These are phyloP conservation scores for Vitis rotundifolia DNA, from an alignment of 164 flowering plant species.

Conservation along the genomic window DNA sequence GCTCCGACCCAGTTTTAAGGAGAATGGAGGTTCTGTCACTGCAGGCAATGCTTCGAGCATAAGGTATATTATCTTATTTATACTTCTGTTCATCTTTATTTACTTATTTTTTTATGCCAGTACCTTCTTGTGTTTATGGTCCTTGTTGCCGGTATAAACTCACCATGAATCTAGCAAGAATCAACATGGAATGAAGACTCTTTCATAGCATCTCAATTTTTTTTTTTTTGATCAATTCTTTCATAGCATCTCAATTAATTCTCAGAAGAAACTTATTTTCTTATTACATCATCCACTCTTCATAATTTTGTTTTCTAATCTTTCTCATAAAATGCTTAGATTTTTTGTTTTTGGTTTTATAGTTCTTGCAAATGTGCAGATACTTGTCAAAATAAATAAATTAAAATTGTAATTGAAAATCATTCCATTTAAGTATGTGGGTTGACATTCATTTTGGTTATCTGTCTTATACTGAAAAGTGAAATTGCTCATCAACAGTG, in stretches of 20 bases:
- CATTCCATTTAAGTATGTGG: background rate
- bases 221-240: too few relatives aligned
- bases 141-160: too few relatives aligned
- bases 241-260: too few relatives aligned
- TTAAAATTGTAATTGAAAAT: background rate
- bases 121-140: background rate
- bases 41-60: conserved; percentile 98
- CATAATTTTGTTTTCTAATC: too few relatives aligned
- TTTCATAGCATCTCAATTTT: too few relatives aligned
- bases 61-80: conserved; percentile 43
- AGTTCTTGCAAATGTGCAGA: background rate
- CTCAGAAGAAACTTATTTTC: too few relatives aligned
- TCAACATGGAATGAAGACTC: too few relatives aligned
- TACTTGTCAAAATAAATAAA: background rate
- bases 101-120: background rate
- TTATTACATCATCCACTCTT: too few relatives aligned
- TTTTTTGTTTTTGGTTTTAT: background rate
- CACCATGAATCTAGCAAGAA: too few relatives aligned
- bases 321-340: background rate
- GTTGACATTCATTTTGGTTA: conserved; percentile 1
- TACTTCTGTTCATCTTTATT: background rate
- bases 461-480: background rate
- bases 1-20: conserved; percentile 90
- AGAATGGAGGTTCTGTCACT: conserved; percentile 83
- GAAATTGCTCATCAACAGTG: conserved; percentile 37